Evolutionary conservation across 2,329 filamentous ascomycete genomes (phyloP).

Genomic region (Pseudogymnoascus pannorum): DNA sequence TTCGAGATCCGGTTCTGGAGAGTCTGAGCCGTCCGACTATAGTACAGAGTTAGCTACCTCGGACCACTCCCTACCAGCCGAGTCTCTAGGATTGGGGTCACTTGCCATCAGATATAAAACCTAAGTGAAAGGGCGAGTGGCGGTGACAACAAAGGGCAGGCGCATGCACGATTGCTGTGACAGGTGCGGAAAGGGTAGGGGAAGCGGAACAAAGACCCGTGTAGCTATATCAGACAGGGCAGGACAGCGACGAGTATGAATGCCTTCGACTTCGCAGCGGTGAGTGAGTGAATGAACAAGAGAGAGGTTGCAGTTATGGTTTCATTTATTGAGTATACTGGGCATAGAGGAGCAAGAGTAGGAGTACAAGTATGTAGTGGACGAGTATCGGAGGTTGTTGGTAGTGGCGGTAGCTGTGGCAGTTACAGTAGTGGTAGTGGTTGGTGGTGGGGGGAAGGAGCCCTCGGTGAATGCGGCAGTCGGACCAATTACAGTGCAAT

Average conservation of each 20-base stretch:
- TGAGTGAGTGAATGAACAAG: not conserved
- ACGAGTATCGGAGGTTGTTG: not conserved
- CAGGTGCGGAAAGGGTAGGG: not conserved
- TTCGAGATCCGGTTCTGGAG: conserved; percentile 18
- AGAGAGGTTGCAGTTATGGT: not conserved
- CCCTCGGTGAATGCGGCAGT: conserved; percentile 4
- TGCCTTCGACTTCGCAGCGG: not conserved
- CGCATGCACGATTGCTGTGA: not conserved
- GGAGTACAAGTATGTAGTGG: not conserved
- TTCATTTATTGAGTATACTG: not conserved
- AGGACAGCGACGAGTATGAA: not conserved
- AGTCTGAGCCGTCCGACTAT: not conserved
- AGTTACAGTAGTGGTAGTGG: not conserved
- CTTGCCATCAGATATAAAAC: conserved; percentile 24
- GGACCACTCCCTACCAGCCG: not conserved
- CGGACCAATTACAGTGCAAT: not conserved
- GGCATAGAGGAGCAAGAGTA: not conserved
- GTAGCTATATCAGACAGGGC: not conserved
- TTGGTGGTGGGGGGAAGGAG: not conserved
- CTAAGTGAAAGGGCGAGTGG: conserved; percentile 16
- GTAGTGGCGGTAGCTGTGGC: not conserved
- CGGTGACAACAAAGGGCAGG: conserved; percentile 3
- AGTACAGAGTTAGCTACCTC: not conserved
- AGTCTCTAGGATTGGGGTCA: not conserved
- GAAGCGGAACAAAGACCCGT: not conserved